These are phyloP conservation scores for Pseudogymnoascus sp. DNA, from an alignment of 2,329 filamentous ascomycete genomes.

Conservation along the genomic window DNA sequence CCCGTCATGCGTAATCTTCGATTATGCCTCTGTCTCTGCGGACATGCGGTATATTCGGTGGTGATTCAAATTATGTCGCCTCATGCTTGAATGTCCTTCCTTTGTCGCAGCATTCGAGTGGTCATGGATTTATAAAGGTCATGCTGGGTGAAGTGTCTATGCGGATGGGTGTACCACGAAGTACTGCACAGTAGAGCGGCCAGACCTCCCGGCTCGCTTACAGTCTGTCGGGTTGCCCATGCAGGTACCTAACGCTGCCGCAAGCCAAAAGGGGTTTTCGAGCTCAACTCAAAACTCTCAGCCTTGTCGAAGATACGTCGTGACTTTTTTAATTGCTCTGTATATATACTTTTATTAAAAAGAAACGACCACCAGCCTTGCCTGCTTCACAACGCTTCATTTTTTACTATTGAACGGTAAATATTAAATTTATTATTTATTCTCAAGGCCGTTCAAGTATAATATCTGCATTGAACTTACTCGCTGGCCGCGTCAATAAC, in stretches of 20 bases:
- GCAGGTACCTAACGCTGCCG: slow-evolving; percentile 6
- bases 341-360: not conserved
- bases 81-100: not conserved
- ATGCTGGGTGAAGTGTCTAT: slow-evolving; percentile 6
- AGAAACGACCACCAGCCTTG: not conserved
- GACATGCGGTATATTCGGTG: not conserved
- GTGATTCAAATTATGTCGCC: not conserved
- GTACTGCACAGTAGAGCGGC: not conserved
- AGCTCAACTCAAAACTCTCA: not conserved
- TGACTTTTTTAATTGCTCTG: not conserved
- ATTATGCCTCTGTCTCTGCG: not conserved
- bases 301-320: slow-evolving; percentile 2
- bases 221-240: slow-evolving; percentile 5
- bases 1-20: not conserved
- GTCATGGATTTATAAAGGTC: not conserved
- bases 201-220: slow-evolving; percentile 6
- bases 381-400: not conserved
- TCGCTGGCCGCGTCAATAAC: too few species aligned
- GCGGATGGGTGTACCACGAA: not conserved
- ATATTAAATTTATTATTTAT: not conserved
- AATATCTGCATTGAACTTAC: not conserved
- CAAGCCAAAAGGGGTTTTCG: slow-evolving; percentile 3
- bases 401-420: too few species aligned
- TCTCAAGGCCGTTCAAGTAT: not conserved
- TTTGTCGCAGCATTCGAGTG: slow-evolving; percentile 6